Conservation (phyloP, 495 filamentous ascomycete species). For the Aspergillus baeticus region DNA sequence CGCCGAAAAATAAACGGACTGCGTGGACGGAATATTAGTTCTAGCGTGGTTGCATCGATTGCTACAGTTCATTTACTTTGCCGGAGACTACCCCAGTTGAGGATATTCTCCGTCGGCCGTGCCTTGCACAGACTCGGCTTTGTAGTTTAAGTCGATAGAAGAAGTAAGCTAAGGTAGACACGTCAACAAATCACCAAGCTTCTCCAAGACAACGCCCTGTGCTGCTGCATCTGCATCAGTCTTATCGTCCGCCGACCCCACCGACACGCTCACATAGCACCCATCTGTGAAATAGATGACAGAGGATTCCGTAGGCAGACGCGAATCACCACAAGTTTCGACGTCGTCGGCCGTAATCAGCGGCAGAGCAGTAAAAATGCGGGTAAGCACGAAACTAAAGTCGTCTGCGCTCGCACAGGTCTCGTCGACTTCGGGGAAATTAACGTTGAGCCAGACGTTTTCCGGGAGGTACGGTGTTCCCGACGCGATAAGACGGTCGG, state of each 20-base stretch:
- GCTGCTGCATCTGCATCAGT: conserved; percentile 50
- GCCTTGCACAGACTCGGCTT: neutral
- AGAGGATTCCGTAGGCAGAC: conserved; percentile 56
- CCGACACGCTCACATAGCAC: conserved; percentile 63
- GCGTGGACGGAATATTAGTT: neutral
- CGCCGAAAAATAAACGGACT: neutral
- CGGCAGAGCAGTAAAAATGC: conserved; percentile 53
- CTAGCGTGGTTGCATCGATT: neutral
- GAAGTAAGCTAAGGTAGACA: conserved; percentile 21
- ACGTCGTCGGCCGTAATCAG: conserved; percentile 53
- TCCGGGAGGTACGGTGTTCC: conserved; percentile 61
- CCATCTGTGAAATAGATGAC: conserved; percentile 43
- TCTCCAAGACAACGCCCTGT: conserved; percentile 56
- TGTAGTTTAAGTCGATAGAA: neutral
- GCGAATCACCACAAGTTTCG: conserved; percentile 49
- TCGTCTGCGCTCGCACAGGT: conserved; percentile 46
- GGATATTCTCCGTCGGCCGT: neutral
- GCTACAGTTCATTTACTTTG: neutral
- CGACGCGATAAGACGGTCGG: conserved; percentile 47
- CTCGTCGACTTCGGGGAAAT: conserved; percentile 53
- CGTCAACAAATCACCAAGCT: conserved; percentile 51
- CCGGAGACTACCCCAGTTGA: neutral
- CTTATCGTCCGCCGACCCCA: conserved; percentile 58
- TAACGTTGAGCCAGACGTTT: conserved; percentile 64
- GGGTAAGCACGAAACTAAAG: conserved; percentile 60